phyloP scores from a whole-genome alignment of 2,329 filamentous ascomycete genomes.

The Penicillium sp. region DNA sequence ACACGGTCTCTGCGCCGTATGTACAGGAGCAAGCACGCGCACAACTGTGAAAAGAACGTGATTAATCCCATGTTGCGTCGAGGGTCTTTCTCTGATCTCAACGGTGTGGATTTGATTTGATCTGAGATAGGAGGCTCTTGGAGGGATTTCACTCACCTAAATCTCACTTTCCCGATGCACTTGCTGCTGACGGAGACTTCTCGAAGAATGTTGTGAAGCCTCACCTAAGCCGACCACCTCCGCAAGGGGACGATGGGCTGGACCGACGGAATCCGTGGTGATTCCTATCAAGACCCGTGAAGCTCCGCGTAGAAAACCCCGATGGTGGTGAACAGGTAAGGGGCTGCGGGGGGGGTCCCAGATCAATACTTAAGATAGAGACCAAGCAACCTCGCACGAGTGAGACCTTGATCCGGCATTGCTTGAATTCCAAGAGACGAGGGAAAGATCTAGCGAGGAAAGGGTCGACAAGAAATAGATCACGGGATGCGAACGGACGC shows the following conservation, averaged over 20 bases:
- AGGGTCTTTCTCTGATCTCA: background rate
- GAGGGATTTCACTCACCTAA: background rate
- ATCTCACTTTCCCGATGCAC: background rate
- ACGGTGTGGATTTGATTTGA: background rate
- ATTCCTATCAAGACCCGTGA: background rate
- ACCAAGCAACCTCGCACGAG: conserved; percentile 8
- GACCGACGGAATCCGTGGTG: background rate
- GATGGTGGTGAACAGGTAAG: background rate
- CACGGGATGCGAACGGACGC: background rate
- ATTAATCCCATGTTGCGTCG: background rate
- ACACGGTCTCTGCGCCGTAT: background rate
- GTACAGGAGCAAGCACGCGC: background rate
- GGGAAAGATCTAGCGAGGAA: background rate
- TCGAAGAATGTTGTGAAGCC: no score
- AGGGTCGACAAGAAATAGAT: background rate
- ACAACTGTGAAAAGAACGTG: background rate
- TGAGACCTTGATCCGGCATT: conserved; percentile 7
- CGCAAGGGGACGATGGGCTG: background rate
- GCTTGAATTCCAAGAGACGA: background rate
- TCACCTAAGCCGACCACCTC: background rate
- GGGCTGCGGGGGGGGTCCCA: background rate
- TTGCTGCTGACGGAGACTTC: no score
- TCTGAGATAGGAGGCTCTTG: background rate
- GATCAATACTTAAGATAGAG: conserved; percentile 15
- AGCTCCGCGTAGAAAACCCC: background rate